Percentiles rank a stretch among this genome's conserved stretches.
Evolutionary conservation across 1,139 yeast species (phyloP).

Genomic region (Zygosaccharomyces sapae): DNA sequence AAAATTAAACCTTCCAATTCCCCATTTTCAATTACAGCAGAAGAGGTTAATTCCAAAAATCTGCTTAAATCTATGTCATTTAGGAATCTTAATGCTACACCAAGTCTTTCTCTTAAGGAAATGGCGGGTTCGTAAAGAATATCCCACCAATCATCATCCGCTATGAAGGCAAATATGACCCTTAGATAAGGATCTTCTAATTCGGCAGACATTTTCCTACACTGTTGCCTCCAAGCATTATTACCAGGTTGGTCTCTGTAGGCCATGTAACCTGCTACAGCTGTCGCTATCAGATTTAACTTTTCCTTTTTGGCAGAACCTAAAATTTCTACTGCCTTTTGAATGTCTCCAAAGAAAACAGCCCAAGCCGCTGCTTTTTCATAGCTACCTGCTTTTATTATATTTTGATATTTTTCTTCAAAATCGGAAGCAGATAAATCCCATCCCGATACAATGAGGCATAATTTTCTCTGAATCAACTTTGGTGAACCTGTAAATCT

Average conservation of each 20-base stretch:
- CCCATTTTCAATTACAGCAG: constrained; percentile 68
- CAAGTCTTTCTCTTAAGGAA: constrained; percentile 82
- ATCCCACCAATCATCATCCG: constrained; percentile 96
- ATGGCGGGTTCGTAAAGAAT: constrained; percentile 85
- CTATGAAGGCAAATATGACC: constrained; percentile 88
- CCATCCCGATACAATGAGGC: constrained; percentile 89
- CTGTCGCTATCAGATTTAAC: constrained; percentile 79
- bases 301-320: constrained; percentile 44
- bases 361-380: constrained; percentile 99
- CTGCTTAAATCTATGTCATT: constrained; percentile 70
- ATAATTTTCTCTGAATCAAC: constrained; percentile 63
- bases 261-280: constrained; percentile 88
- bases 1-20: constrained; percentile 85
- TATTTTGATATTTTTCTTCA: constrained; percentile 58
- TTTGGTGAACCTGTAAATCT: constrained; percentile 39
- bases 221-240: constrained; percentile 90
- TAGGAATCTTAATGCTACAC: constrained; percentile 81
- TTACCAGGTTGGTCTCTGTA: constrained; percentile 58
- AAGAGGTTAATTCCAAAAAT: constrained; percentile 66
- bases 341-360: constrained; percentile 85
- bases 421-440: constrained; percentile 73
- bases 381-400: constrained; percentile 56
- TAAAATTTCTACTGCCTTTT: constrained; percentile 71
- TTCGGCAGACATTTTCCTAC: constrained; percentile 81
- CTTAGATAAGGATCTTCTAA: constrained; percentile 84